Evolutionary conservation across 306 rosid genomes (phyloP).

Genomic region (Begonia fuchsioides): DNA sequence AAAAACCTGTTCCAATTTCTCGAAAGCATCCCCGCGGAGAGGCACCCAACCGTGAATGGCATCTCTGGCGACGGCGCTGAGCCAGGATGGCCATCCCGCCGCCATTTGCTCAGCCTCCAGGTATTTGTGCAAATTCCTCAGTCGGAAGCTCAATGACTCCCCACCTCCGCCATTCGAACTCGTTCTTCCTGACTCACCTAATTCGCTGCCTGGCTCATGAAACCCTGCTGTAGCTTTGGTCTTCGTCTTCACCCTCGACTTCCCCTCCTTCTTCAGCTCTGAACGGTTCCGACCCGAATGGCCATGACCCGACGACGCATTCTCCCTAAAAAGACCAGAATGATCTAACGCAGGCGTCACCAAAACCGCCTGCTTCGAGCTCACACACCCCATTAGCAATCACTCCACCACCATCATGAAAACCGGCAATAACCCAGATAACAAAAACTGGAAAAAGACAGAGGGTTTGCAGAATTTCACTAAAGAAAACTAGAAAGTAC

Average conservation of each 20-base stretch:
- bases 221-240: conserved; percentile 23
- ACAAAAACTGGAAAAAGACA: conserved; percentile 1
- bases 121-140: conserved; percentile 66
- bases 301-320: conserved; percentile 19
- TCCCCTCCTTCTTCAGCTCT: conserved; percentile 9
- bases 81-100: conserved; percentile 99
- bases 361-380: conserved; percentile 73
- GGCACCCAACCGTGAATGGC: conserved; percentile 99
- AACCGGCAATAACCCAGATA: conserved; percentile 12
- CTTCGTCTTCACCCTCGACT: conserved; percentile 8
- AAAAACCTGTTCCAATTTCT: conserved; percentile 76
- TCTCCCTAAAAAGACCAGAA: conserved; percentile 40
- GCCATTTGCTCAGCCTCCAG: conserved; percentile 82
- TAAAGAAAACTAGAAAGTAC: neutral
- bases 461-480: conserved; percentile 1
- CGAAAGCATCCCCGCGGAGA: conserved; percentile 69
- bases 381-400: conserved; percentile 72
- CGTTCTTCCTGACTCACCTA: conserved; percentile 67
- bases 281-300: conserved; percentile 31
- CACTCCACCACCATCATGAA: conserved; percentile 6
- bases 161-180: conserved; percentile 33
- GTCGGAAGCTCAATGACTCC: conserved; percentile 66
- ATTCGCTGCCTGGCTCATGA: conserved; percentile 40
- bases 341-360: conserved; percentile 90
- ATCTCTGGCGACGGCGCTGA: conserved; percentile 79